A percentile compares a stretch with the other conserved stretches of the same genome.
These are phyloP conservation scores for Lactarius hengduanensis DNA, from an alignment of 768 basidiomycete genomes.

Conservation along the genomic window DNA sequence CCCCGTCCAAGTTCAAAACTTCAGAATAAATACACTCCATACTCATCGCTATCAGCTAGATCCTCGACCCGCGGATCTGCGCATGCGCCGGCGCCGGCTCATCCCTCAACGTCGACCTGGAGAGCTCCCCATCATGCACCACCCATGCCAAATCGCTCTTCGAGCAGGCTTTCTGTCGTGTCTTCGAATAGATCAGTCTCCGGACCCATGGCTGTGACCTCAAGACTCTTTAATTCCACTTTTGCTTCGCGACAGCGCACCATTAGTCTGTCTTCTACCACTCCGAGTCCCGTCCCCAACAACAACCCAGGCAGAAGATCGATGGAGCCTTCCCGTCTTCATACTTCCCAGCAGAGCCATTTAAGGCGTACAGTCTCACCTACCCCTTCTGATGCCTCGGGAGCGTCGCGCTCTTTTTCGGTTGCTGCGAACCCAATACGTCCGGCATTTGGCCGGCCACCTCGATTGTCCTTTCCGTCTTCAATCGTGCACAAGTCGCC, in stretches of 20 bases:
- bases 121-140: conserved; percentile 48
- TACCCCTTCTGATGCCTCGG: conserved; percentile 58
- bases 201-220: conserved; percentile 51
- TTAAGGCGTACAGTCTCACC: conserved; percentile 53
- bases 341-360: conserved; percentile 44
- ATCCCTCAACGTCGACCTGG: conserved; percentile 47
- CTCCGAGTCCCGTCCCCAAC: conserved; percentile 40
- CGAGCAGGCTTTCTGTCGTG: conserved; percentile 56
- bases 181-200: conserved; percentile 66
- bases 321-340: conserved; percentile 32
- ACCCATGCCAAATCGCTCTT: conserved; percentile 45
- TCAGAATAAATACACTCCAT: conserved; percentile 38
- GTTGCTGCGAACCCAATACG: conserved; percentile 47
- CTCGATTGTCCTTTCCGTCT: conserved; percentile 57
- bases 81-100: conserved; percentile 44
- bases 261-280: conserved; percentile 53
- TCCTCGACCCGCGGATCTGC: conserved; percentile 32
- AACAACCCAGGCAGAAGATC: conserved; percentile 38
- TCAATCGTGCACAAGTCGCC: conserved; percentile 41
- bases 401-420: conserved; percentile 46
- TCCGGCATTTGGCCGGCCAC: conserved; percentile 69
- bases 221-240: conserved; percentile 57
- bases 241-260: conserved; percentile 86
- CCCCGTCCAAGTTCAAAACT: conserved; percentile 26
- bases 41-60: conserved; percentile 41